Conservation (phyloP, 345 rosid species). For the Hypericum androsaemum region DNA sequence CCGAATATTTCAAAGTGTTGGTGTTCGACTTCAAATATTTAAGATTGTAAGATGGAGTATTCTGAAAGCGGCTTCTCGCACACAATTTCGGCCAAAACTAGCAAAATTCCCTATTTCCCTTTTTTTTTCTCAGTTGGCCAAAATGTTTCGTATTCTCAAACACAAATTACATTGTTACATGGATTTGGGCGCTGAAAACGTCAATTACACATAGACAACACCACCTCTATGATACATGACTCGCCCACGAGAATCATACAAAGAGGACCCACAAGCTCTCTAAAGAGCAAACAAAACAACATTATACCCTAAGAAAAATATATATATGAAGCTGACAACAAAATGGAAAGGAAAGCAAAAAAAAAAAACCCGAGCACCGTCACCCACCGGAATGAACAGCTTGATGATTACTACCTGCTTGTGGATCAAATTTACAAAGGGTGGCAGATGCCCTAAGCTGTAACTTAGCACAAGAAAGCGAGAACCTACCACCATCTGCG, state of each 20-base stretch:
- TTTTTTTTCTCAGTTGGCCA: constrained; percentile 11
- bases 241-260: constrained; percentile 19
- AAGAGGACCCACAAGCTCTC: constrained; percentile 17
- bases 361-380: constrained; percentile 32
- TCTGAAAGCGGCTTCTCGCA: too few relatives aligned
- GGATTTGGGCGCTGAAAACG: neutral
- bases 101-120: neutral
- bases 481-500: constrained; percentile 21
- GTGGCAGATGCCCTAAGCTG: constrained; percentile 15
- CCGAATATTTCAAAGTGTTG: too few relatives aligned
- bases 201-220: constrained; percentile 27
- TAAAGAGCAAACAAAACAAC: constrained; percentile 3
- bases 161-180: constrained; percentile 41
- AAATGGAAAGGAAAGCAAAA: too few relatives aligned
- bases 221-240: constrained; percentile 46
- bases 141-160: constrained; percentile 22
- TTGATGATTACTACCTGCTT: constrained; percentile 27
- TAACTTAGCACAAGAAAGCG: constrained; percentile 15
- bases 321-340: constrained; percentile 22
- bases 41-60: too few relatives aligned
- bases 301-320: constrained; percentile 22
- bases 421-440: constrained; percentile 45
- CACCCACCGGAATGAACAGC: constrained; percentile 17
- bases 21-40: too few relatives aligned
- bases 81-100: constrained; percentile 14